Conservation (phyloP, 1,284 basidiomycete species). For the Pyrrhoderma lamaoense region DNA sequence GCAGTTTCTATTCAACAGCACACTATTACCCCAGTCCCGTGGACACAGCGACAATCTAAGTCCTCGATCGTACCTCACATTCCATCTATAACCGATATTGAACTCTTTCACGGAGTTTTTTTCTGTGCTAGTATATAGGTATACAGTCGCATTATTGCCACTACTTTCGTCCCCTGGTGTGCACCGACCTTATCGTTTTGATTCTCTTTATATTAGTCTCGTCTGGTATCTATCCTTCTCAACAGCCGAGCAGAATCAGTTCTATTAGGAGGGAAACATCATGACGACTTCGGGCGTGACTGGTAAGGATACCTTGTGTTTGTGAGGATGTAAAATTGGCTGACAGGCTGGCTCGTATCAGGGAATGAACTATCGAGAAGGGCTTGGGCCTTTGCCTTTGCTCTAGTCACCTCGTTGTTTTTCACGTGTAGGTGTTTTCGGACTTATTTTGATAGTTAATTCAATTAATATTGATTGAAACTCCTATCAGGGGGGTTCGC, state of each 20-base stretch:
- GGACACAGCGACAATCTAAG: too few relatives aligned
- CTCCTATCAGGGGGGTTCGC: conserved; percentile 50
- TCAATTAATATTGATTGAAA: conserved; percentile 19
- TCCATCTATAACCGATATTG: too few relatives aligned
- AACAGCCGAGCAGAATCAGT: background rate
- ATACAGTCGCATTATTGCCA: too few relatives aligned
- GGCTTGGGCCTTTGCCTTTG: conserved; percentile 53
- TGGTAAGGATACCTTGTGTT: conserved; percentile 3
- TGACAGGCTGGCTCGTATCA: conserved; percentile 22
- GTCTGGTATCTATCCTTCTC: too few relatives aligned
- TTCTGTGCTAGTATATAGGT: too few relatives aligned
- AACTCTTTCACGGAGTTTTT: too few relatives aligned
- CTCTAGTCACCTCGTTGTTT: conserved; percentile 72
- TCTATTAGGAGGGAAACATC: background rate
- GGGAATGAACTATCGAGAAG: conserved; percentile 40
- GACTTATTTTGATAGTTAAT: conserved; percentile 1
- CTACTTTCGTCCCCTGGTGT: too few relatives aligned
- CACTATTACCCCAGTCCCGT: too few relatives aligned
- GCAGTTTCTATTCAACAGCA: too few relatives aligned
- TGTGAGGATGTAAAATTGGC: background rate
- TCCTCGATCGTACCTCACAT: too few relatives aligned
- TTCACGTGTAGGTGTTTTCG: conserved; percentile 56
- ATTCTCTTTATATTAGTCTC: too few relatives aligned
- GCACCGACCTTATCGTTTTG: too few relatives aligned
- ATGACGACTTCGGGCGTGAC: conserved; percentile 10